Evolutionary conservation across 331 rosid species (phyloP).

Genomic region (Arachis monticola): DNA sequence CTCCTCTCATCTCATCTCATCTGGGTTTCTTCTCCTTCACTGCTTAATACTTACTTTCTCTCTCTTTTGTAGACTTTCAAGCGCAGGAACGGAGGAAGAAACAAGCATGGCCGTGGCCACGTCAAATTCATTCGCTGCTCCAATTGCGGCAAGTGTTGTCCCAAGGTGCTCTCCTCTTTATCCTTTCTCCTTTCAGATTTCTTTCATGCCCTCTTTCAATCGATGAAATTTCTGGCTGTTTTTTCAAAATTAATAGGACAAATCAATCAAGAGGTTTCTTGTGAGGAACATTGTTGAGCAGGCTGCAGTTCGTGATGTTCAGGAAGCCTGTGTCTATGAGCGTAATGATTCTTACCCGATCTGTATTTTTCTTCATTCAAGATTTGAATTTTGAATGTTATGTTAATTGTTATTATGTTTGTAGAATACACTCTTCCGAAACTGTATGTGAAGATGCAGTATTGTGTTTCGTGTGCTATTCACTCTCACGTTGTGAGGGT

Average conservation of each 20-base stretch:
- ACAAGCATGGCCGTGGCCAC: conserved; percentile 90
- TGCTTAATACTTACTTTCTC: background rate
- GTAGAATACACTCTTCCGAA: conserved; percentile 78
- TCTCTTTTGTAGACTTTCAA: conserved; percentile 64
- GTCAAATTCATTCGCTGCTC: conserved; percentile 87
- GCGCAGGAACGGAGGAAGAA: conserved; percentile 79
- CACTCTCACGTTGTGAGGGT: conserved; percentile 93
- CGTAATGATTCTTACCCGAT: conserved; percentile 40
- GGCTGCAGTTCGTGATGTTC: conserved; percentile 87
- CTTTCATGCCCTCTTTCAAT: background rate
- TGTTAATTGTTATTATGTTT: background rate
- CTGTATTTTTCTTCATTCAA: too few species aligned
- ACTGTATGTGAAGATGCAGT: conserved; percentile 87
- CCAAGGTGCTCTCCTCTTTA: conserved; percentile 50
- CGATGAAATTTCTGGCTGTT: background rate
- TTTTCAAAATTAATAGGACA: conserved; percentile 50
- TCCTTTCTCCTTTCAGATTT: background rate
- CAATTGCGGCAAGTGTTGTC: conserved; percentile 89
- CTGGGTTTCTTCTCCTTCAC: background rate
- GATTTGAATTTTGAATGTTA: background rate
- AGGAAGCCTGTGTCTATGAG: conserved; percentile 84
- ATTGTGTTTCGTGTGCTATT: conserved; percentile 86
- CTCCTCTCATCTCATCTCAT: background rate
- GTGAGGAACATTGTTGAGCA: conserved; percentile 95
- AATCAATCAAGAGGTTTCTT: conserved; percentile 75